These are phyloP conservation scores for Juglanconis sp. DNA, from an alignment of 2,329 filamentous ascomycete genomes.

Conservation along the genomic window DNA sequence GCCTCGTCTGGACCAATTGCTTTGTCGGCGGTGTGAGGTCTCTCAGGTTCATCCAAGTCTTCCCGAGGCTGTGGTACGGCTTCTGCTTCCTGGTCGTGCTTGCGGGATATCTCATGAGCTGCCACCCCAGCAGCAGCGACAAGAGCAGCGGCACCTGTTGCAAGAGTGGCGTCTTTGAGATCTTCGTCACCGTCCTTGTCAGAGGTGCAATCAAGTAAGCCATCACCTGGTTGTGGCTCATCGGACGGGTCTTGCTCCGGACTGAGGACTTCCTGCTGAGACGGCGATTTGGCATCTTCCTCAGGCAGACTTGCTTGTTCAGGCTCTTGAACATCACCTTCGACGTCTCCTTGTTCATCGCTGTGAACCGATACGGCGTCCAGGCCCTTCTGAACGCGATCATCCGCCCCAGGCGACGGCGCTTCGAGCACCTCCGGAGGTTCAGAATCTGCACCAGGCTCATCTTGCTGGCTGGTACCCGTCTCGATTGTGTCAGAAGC, in stretches of 20 bases:
- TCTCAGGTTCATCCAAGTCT: background rate
- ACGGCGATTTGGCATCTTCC: background rate
- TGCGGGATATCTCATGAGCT: background rate
- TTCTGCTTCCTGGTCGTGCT: background rate
- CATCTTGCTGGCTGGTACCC: background rate
- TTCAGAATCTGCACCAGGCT: background rate
- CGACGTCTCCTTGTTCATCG: background rate
- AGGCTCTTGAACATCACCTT: background rate
- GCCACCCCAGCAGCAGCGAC: conserved; percentile 2
- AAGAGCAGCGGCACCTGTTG: background rate
- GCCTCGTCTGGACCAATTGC: background rate
- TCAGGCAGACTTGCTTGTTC: background rate
- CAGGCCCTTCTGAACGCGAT: too few relatives aligned
- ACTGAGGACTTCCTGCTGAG: background rate
- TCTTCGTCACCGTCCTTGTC: background rate
- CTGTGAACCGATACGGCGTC: background rate
- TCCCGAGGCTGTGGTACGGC: background rate
- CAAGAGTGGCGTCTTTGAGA: background rate
- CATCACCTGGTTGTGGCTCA: background rate
- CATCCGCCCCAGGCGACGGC: background rate
- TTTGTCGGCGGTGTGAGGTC: conserved; percentile 1
- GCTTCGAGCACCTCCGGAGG: background rate
- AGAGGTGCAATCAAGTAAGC: background rate
- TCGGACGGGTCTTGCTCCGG: background rate
- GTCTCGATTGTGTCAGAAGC: background rate